Evolutionary conservation across 2,329 filamentous ascomycete species (phyloP), one percentile per base, ranked within the genome.

Genomic region (Ophiosphaerella korrae): DNA sequence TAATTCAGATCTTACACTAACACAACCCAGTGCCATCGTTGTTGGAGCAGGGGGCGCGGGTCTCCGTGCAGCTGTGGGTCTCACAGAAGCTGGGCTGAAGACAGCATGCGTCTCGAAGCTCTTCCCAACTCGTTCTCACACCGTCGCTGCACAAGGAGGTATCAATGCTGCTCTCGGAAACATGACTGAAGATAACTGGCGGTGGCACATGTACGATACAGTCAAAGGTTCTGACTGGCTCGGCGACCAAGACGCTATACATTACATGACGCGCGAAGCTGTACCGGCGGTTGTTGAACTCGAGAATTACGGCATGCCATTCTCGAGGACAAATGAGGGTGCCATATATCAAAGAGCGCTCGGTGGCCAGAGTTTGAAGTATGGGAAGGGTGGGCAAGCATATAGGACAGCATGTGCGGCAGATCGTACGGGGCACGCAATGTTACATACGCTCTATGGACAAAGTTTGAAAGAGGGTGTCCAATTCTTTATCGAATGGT

Each of bases 81-180:
- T 87, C 36, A 83, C 84, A 29, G 84, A 86, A 74, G 81, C 82
- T 57, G 84, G 84, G 7, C 80, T 87, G 64, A 84, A 87, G 60
- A 87, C 84, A 53, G 84, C 84, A 55, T 87, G 84, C 74, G 80
- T 87, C 56, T 82, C 82, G 26, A 87, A 86, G 68, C 76, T 86
- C 31, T 87, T 86, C 68, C 83, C 83, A 29, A 87, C 84, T 14
- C 77, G 84, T 73, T 83, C 80, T 60, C 84, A 87, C 71, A 87
- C 84, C 9, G 84, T 87, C 51, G 84, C 84, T n/a, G 84, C 84
- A 21, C 84, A 87, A 72, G 84, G 84, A 56, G 84, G 84, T 57
- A 87, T 87, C 66, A 84, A 84, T 66, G 82, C 81, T 8, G 81
- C 81, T 3, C 70, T 84, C 13, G 82, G 80, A 57, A 82, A 82